Evolutionary conservation across 1,284 basidiomycete species (phyloP).

Genomic region (Tylopilus orsonianus): DNA sequence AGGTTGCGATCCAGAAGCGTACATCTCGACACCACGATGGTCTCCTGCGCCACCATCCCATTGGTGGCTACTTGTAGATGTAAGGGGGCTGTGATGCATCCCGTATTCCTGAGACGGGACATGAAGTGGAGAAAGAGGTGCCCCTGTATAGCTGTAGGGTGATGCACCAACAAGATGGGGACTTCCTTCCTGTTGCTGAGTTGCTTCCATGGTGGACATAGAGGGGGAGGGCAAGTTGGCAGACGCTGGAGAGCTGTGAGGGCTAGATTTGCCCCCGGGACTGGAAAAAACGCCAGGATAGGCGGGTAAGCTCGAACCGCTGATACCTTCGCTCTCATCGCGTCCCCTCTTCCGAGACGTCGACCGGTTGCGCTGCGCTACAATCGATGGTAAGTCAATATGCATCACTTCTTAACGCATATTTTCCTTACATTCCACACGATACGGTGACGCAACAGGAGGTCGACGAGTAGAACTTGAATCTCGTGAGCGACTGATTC

Average conservation of each 20-base stretch:
- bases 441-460: conserved; percentile 62
- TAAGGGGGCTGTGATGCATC: conserved; percentile 44
- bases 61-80: conserved; percentile 38
- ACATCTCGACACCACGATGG: conserved; percentile 41
- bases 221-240: conserved; percentile 67
- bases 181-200: conserved; percentile 45
- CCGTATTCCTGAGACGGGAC: conserved; percentile 55
- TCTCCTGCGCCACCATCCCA: conserved; percentile 46
- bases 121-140: conserved; percentile 50
- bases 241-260: conserved; percentile 76
- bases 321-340: conserved; percentile 56
- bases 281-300: conserved; percentile 55
- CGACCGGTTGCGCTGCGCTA: conserved; percentile 68
- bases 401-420: conserved; percentile 6
- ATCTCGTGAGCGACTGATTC: conserved; percentile 61
- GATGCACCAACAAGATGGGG: conserved; percentile 40
- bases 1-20: conserved; percentile 40
- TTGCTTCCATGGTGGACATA: conserved; percentile 41
- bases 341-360: conserved; percentile 69
- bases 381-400: conserved; percentile 30
- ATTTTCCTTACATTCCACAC: conserved; percentile 59
- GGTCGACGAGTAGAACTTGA: conserved; percentile 56
- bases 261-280: conserved; percentile 49
- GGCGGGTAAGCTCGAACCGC: conserved; percentile 35
- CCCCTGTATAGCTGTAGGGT: conserved; percentile 41